Base-by-base conservation (phyloP, 208 protist species). In the Crithidia acanthocephali region DNA sequence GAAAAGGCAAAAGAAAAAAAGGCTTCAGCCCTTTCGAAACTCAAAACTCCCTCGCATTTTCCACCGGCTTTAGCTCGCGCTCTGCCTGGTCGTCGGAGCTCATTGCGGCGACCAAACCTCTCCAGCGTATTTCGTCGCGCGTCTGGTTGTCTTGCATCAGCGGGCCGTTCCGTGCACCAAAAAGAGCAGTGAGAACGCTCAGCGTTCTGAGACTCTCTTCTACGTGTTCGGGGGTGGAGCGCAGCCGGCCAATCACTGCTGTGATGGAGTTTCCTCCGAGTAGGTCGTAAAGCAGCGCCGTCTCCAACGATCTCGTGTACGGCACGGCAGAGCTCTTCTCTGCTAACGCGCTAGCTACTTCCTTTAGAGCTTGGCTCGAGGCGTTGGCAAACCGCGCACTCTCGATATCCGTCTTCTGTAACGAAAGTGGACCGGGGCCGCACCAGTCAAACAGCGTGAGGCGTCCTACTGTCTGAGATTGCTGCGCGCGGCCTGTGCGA, bases 201-300 rank as follows among this genome's bases (percentile, higher is more conserved):
- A 86, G 51, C 2, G 74, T 78, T 27, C 58, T 52, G 5, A 69
- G 23, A 16, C 45, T 81, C 30, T 77, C 72, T 50, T 79, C 66
- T 11, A 74, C 18, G 30, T 80, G 57, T 32, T 81, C 68, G 8
- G 16, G 55, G 33, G 65, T 45, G 2, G 53, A 40, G 23, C 61
- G 71, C 30, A 86, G 40, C 28, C 68, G 35, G 6, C 74, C 81
- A 44, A 90, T 22, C 30, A 90, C 60, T 1, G 75, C 74, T 18
- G 81, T 83, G 37, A 84, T 50, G 16, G 76, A 74, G 65, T 87
- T 90, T 27, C 84, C 84, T 22, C 84, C 84, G 11, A 90, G 76
- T 3, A 90, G 30, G 44, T 90, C 84, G 32, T 63, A 81, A 27
- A 90, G 71, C 27, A 84, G 70, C 23, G 74, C 42, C 10, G 79